Base-by-base conservation (phyloP, 2,329 filamentous ascomycete genomes). In the Penicillium thymicola region DNA sequence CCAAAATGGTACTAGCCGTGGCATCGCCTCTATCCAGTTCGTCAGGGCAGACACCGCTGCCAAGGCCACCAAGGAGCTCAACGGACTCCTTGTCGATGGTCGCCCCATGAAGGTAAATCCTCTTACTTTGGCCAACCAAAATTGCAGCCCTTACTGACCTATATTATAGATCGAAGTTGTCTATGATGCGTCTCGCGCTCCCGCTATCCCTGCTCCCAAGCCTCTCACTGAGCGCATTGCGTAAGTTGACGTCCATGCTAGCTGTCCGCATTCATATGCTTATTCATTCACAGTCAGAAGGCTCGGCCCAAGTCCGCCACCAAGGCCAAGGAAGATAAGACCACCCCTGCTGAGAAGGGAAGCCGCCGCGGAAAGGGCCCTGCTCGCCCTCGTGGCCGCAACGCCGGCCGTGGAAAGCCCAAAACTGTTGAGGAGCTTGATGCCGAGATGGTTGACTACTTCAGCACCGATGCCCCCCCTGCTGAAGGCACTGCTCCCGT, bases 401-500 rank as follows among this genome's bases (percentile, higher is more conserved):
- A 79, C 69, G 79, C 82, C 63, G 88, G 67, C 82, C 88, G 65
- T 78, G 86, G 69, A 81, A 95, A 85, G 76, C 78, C 81, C 79
- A 97, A 97, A 89, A 96, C 92, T 0, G 86, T 89, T 1, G 93
- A 96, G 73, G 92, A 99, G 79, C 86, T 99, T 27, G 94, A 99
- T 74, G 92, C 90, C 5, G 94, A 99, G 75, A 99, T 99, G 94
- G 87, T 86, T 21, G 94, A 97, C 75, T 99, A 99, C 79, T 97
- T 95, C 72, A 72, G 73, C 30, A 77, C 79, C 63, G 74, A 71
- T 51, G 70, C 69, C 32, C 63, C 66, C 36, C 72, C 77, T 51
- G 75, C 73, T 13, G 75, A 76, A 51, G 71, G 68, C 41, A 75
- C 72, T 58, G 78, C 78, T 55, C 71, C 77, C 5, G 72, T 74